Evolutionary conservation across 2,329 filamentous ascomycete genomes (phyloP), one percentile per base, ranked within the genome.

Genomic region (Monosporascus sp.): DNA sequence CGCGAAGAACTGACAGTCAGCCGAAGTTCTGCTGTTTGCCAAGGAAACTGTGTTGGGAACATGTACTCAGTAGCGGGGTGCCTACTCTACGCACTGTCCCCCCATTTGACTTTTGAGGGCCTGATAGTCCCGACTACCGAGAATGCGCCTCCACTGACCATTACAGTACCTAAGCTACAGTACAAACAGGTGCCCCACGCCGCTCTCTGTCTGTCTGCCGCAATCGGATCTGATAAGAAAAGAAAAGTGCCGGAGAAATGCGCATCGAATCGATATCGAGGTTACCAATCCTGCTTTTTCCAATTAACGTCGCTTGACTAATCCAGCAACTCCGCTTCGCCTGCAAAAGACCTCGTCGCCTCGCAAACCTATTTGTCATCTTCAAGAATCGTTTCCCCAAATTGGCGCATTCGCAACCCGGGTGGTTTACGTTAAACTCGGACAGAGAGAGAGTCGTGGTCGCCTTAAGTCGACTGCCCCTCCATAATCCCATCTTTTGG

Each of bases 221-320:
- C 35, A 55, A 63, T 63, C 62, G 62, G 62, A 63, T 63, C 62
- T 61, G 57, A 63, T 64, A 62, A 60, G 48, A 51, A 22, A 26
- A 7, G 20, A 24, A 24, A 48, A 47, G 48, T 47, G 48, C 43
- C 50, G 46, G 58, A 60, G 58, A 60, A 58, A 56, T 44, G 35
- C 26, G 40, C 43, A 44, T 43, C 43, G 44, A 37, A 47, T 52
- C 49, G 49, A 50, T 56, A 55, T 59, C 55, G 54, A 58, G 53
- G 54, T 51, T 53, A 48, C 45, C 48, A 37, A 53, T 53, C 49
- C 54, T 51, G 41, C 55, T 53, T 56, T 24, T 50, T 11, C 26
- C 26, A 20, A 9, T 22, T 40, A 7, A 26, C 35, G 37, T 52
- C 52, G 56, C 53, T 55, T 64, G 52, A 61, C 55, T 63, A 63